Evolutionary conservation across 2,329 filamentous ascomycete genomes (phyloP), one percentile per base, ranked within the genome.

Genomic region (Coleophoma crateriformis): DNA sequence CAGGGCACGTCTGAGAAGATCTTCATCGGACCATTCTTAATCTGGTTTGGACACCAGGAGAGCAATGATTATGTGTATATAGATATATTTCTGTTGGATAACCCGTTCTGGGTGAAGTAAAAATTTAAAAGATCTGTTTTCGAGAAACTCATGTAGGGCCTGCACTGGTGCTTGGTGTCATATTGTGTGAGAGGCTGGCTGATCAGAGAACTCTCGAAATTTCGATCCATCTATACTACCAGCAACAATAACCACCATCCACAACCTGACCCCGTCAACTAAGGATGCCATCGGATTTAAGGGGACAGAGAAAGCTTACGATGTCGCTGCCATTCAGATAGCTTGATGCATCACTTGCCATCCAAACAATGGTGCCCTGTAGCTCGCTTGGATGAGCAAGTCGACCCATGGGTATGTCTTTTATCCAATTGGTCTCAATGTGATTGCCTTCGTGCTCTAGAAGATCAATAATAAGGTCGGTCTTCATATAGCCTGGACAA

Each of bases 401-500:
- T 11, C 69, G 57, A 15, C 61, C 61, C 49, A 67, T 58, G 1
- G 67, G 68, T n/a, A 69, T 67, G 43, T 60, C 59, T 45, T 64
- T 63, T 33, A 66, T 50, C 68, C 68, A 70, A 27, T 59, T 55
- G 6, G 66, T 61, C 46, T 67, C 61, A 10, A 70, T 63, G 39
- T 69, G 62, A 19, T 61, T 62, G 3, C 67, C 67, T 55, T 69
- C 63, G 44, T 67, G 64, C 11, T 61, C 59, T 39, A 66, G 46
- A 12, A 67, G 50, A 35, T 63, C 60, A 14, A 60, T 62, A 32
- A 67, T 64, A 13, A 67, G 53, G 22, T 68, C 60, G 1, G 66
- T 68, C 35, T 61, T 59, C 53, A 76, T 75, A 50, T 76, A 75
- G 57, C 83, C 82, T 0, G 83, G 82, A 42, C 79, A 84, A 42